Evolutionary conservation across 805 yeast genomes (phyloP), one percentile per base, ranked within the genome.

Genomic region (Schwanniomyces vanrijiae): DNA sequence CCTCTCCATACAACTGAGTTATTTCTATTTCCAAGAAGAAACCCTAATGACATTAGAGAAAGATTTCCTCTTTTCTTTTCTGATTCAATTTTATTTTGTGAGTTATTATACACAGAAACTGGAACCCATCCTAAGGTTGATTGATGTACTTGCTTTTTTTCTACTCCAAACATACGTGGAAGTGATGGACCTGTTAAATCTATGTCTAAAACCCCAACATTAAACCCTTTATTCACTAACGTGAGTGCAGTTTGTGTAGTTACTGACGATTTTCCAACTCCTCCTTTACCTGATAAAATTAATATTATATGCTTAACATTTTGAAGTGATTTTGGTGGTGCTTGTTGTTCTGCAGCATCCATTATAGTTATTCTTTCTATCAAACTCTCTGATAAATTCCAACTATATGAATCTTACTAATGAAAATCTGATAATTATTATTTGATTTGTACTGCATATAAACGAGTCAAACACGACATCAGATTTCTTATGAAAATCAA

Each of bases 1-100:
- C 99, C 99, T 60, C 98, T 76, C 99, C 99, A 94, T 8, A 94
- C 97, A 14, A 94, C 94, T 21, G 95, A 83, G 58, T 86, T 88
- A 22, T 95, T 96, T 51, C 98, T 68, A 59, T 89, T 85, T 21
- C 86, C 84, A 5, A 94, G 68, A 43, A 94, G 66, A 61, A 94
- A 94, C 5, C 98, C 99, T 11, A 94, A 65, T 3, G 96, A 88
- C 86, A 92, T 90, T 39, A 91, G 77, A 22, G 81, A 76, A 10
- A 92, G 66, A 43, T 44, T 59, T 3, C 59, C 80, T 59, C 48
- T 76, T 66, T 22, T 66, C 46, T 47, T 38, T 51, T 34, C 37
- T n/a, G 42, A 39, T 13, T 43, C 39, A 16, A 39, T 43, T 25
- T 24, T 21, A 13, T 47, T 49, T 7, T 41, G 33, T 16, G 43